These are phyloP conservation scores for Cyclocybe cylindracea DNA, from an alignment of 768 basidiomycete genomes.

Conservation along the genomic window DNA sequence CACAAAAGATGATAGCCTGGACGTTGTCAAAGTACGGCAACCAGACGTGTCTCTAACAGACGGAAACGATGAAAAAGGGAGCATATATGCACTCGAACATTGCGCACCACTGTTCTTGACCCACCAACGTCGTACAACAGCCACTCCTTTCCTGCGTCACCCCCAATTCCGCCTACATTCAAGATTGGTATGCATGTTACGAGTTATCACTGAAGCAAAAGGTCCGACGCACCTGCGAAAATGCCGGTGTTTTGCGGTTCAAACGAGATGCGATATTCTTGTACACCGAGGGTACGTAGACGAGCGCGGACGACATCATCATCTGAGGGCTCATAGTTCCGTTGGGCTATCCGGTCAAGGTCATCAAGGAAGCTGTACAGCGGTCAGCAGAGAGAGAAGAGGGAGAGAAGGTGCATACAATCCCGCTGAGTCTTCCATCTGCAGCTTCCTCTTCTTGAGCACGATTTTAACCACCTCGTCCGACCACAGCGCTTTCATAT, in stretches of 20 bases:
- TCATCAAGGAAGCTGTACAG: constrained; percentile 65
- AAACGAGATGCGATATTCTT: constrained; percentile 64
- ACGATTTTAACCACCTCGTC: constrained; percentile 49
- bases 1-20: constrained; percentile 76
- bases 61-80: not conserved
- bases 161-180: constrained; percentile 15
- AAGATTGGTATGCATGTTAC: not conserved
- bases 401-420: constrained; percentile 45
- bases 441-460: constrained; percentile 47
- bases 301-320: constrained; percentile 72
- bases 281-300: constrained; percentile 67
- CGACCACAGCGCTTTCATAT: constrained; percentile 54
- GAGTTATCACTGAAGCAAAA: not conserved
- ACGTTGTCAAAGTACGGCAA: constrained; percentile 72
- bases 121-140: constrained; percentile 73
- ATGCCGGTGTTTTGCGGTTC: constrained; percentile 30
- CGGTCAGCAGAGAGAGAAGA: not conserved
- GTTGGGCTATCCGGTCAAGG: constrained; percentile 55
- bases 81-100: not conserved
- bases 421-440: constrained; percentile 58
- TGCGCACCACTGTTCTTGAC: constrained; percentile 51
- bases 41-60: constrained; percentile 66
- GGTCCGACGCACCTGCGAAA: not conserved
- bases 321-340: constrained; percentile 55
- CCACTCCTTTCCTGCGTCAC: constrained; percentile 53